Conservation (phyloP, 1,284 basidiomycete species). For the Irpex sp. region DNA sequence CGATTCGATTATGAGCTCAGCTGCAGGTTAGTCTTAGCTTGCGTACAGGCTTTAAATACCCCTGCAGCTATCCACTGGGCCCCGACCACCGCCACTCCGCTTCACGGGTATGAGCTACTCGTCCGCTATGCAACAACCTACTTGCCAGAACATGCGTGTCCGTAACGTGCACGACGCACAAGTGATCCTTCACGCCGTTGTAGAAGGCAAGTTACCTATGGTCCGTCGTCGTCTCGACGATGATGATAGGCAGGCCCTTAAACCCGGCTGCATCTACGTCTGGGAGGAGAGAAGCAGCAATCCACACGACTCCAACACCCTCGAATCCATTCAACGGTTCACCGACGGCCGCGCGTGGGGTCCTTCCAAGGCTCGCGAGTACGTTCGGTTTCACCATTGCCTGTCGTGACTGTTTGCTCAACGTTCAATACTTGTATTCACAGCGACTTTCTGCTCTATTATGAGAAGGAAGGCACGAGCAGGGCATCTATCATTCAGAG, state of each 20-base stretch:
- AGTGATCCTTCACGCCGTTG: constrained; percentile 33
- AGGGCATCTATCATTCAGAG: constrained; percentile 27
- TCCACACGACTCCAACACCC: constrained; percentile 34
- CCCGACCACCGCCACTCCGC: constrained; percentile 1
- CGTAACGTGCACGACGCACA: constrained; percentile 32
- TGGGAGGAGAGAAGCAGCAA: constrained; percentile 41
- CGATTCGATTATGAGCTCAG: constrained; percentile 1
- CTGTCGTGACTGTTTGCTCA: neutral
- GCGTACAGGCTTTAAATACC: constrained; percentile 5
- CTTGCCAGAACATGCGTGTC: constrained; percentile 26
- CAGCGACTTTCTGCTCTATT: constrained; percentile 36
- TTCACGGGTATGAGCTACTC: neutral
- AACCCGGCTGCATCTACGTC: constrained; percentile 41
- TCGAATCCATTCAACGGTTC: constrained; percentile 38
- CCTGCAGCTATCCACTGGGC: constrained; percentile 5
- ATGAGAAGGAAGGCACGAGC: constrained; percentile 32
- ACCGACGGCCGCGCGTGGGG: constrained; percentile 37
- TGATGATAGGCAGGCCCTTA: constrained; percentile 37
- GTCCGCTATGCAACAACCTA: constrained; percentile 27
- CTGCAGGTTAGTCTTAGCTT: neutral
- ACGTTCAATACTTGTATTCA: neutral
- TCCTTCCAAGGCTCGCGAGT: constrained; percentile 31
- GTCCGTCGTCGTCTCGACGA: constrained; percentile 40
- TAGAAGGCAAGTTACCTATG: constrained; percentile 30
- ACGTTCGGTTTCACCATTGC: neutral